These are phyloP conservation scores for Thalassiosira mediterranea DNA, from an alignment of 352 stramenopile species.

Conservation along the genomic window DNA sequence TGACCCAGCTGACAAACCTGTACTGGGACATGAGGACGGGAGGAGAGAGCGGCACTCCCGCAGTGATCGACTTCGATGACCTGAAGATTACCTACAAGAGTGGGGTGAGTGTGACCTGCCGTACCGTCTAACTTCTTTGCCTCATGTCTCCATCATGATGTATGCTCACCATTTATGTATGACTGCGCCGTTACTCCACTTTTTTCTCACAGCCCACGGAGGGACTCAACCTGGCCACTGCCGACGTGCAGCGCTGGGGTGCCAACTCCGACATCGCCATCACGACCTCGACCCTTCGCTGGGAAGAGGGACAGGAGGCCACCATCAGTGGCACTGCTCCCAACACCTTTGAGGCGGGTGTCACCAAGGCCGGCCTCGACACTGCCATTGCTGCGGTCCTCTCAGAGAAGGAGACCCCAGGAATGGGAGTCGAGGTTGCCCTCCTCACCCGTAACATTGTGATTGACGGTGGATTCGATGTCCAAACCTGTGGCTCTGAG, in stretches of 20 bases:
- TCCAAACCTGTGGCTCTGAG: neutral
- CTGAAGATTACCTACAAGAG: constrained; percentile 47
- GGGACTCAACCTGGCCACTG: constrained; percentile 28
- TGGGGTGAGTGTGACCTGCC: constrained; percentile 56
- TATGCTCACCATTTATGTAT: too few species aligned
- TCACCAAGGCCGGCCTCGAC: constrained; percentile 35
- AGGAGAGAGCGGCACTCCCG: constrained; percentile 15
- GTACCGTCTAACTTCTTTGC: too few species aligned
- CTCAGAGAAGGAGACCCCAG: constrained; percentile 37
- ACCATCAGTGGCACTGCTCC: constrained; percentile 4
- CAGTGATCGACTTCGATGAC: constrained; percentile 58
- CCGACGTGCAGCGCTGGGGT: constrained; percentile 32
- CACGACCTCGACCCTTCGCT: constrained; percentile 50
- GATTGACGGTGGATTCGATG: constrained; percentile 41
- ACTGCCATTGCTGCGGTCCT: constrained; percentile 35
- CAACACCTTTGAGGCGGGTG: neutral
- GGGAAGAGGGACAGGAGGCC: constrained; percentile 36
- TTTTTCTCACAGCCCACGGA: constrained; percentile 47
- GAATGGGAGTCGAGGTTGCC: constrained; percentile 50
- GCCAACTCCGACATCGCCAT: constrained; percentile 53
- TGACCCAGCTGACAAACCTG: constrained; percentile 9
- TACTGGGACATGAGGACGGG: neutral
- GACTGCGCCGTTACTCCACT: too few species aligned
- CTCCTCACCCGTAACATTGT: constrained; percentile 61
- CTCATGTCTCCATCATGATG: too few species aligned